Percentiles rank a stretch among this genome's conserved stretches.
phyloP scores from a whole-genome alignment of 371 early-diverging fungal species.

The Entomophthora muscae region DNA sequence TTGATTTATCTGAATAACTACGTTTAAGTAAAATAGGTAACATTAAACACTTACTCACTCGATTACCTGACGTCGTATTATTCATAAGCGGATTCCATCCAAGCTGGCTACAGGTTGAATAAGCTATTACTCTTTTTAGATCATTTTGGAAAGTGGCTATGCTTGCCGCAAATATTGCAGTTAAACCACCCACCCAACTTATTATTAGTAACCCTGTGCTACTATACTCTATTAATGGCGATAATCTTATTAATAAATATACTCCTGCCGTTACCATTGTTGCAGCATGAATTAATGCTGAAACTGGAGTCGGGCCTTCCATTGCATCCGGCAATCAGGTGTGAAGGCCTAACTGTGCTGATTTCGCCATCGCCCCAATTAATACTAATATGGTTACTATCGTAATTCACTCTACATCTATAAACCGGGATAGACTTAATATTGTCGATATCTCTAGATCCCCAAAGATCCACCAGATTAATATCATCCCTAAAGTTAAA shows the following conservation, averaged over 20 bases:
- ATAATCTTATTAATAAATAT: conserved; percentile 41
- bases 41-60: no score
- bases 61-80: no score
- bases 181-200: conserved; percentile 36
- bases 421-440: conserved; percentile 35
- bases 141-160: conserved; percentile 37
- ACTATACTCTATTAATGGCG: conserved; percentile 40
- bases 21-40: no score
- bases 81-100: no score
- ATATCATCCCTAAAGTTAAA: conserved; percentile 32
- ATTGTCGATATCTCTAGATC: conserved; percentile 42
- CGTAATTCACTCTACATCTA: conserved; percentile 34
- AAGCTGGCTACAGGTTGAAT: conserved; percentile 44
- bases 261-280: conserved; percentile 46
- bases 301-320: conserved; percentile 39
- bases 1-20: no score
- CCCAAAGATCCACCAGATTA: conserved; percentile 29
- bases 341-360: conserved; percentile 40
- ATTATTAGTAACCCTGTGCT: conserved; percentile 37
- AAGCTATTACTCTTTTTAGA: no score
- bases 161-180: conserved; percentile 43
- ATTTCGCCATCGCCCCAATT: conserved; percentile 46
- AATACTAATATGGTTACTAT: conserved; percentile 36
- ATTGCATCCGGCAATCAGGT: conserved; percentile 35
- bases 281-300: conserved; percentile 31